Conservation (phyloP, 140 eudicot genomes). For the Erigeron philadelphicus region DNA sequence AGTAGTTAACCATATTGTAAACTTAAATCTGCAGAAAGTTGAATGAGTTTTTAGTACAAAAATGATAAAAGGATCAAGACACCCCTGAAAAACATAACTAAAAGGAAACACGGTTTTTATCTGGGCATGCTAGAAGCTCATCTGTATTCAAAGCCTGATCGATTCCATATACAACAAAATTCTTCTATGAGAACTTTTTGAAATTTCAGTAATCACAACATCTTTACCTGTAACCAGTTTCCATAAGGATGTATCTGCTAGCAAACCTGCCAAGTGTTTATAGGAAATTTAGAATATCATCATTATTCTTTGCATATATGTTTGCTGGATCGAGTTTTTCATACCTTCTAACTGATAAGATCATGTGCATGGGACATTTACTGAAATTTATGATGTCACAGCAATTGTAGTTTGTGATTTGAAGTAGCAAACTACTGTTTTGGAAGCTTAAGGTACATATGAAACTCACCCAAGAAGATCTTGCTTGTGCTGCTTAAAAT, state of each 20-base stretch:
- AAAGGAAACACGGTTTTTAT: neutral
- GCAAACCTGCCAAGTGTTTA: slow-evolving; percentile 38
- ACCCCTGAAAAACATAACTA: neutral
- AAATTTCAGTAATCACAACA: slow-evolving; percentile 33
- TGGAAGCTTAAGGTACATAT: too few species aligned
- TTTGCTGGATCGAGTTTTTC: too few species aligned
- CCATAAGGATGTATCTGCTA: slow-evolving; percentile 26
- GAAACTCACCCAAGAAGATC: too few species aligned
- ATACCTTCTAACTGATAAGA: too few species aligned
- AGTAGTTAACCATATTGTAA: neutral
- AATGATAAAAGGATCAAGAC: neutral
- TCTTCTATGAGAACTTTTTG: slow-evolving; percentile 26
- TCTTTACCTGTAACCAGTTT: slow-evolving; percentile 36
- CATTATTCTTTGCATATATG: too few species aligned
- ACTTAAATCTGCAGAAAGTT: neutral
- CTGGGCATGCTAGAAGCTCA: slow-evolving; percentile 34
- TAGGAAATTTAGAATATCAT: too few species aligned
- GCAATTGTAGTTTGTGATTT: too few species aligned
- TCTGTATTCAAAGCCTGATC: slow-evolving; percentile 43
- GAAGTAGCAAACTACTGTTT: too few species aligned
- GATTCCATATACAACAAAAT: slow-evolving; percentile 53
- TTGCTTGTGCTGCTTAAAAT: too few species aligned
- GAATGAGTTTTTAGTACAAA: neutral
- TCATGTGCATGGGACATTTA: too few species aligned
- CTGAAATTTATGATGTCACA: too few species aligned